phyloP scores from a whole-genome alignment of 2,329 filamentous ascomycete genomes.

The Purpureocillium takamizusanense region DNA sequence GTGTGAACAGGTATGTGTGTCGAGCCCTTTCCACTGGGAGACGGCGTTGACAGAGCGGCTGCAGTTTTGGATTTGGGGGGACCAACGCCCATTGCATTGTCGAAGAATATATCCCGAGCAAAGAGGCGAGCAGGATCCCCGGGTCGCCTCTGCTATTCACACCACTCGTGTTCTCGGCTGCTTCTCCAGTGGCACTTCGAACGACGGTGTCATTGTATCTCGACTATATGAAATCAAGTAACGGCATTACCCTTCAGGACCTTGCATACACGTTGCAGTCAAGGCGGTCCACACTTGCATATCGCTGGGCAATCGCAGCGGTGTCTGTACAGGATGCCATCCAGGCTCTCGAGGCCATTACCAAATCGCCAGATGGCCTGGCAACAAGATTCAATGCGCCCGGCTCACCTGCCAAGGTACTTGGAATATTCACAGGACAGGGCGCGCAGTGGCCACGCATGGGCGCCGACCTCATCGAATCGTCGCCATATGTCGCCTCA shows the following conservation, averaged over 20 bases:
- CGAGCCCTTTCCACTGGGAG: slow-evolving; percentile 6
- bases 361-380: not conserved
- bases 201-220: not conserved
- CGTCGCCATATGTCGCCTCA: not conserved
- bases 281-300: not conserved
- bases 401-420: not conserved
- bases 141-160: not conserved
- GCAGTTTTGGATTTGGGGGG: slow-evolving; percentile 31
- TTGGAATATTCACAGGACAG: slow-evolving; percentile 19
- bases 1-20: slow-evolving; percentile 12
- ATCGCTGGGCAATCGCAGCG: not conserved
- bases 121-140: not conserved
- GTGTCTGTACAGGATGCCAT: not conserved
- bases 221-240: not conserved
- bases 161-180: slow-evolving; percentile 5
- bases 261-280: not conserved
- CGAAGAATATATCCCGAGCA: slow-evolving; percentile 10
- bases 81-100: slow-evolving; percentile 35
- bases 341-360: not conserved
- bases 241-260: not conserved
- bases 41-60: slow-evolving; percentile 5
- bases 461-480: slow-evolving; percentile 11
- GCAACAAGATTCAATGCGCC: not conserved
- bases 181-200: not conserved
- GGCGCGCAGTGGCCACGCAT: slow-evolving; percentile 20